phyloP scores from a whole-genome alignment of 768 basidiomycete species.

The Macrocybe gigantea region DNA sequence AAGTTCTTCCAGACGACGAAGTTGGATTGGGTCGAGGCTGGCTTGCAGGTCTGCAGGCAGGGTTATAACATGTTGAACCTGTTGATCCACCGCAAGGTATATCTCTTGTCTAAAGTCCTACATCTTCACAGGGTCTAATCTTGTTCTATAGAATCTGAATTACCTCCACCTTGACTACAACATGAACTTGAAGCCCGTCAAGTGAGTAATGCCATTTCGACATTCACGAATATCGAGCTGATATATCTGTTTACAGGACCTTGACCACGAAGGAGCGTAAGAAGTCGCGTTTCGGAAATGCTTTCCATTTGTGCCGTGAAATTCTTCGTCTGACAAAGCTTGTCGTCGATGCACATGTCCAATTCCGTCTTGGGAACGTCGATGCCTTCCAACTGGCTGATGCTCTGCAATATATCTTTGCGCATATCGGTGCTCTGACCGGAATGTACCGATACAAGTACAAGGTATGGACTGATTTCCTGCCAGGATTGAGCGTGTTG shows the following conservation, averaged over 20 bases:
- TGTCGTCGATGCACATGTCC: conserved; percentile 97
- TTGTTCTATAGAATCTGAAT: conserved; percentile 63
- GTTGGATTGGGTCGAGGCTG: conserved; percentile 98
- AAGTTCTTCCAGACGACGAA: conserved; percentile 99
- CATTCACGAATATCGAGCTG: not conserved
- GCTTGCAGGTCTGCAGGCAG: conserved; percentile 96
- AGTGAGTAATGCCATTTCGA: conserved; percentile 32
- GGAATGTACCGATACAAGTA: conserved; percentile 99
- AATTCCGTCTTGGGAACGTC: conserved; percentile 96
- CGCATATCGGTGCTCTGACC: conserved; percentile 94
- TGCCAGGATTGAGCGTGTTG: not conserved
- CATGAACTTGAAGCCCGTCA: conserved; percentile 97
- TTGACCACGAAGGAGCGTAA: conserved; percentile 99
- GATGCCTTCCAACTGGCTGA: conserved; percentile 99
- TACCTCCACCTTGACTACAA: conserved; percentile 97
- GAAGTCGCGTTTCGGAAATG: conserved; percentile 99
- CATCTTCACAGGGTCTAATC: not conserved
- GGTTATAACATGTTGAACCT: conserved; percentile 99
- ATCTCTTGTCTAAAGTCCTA: not conserved
- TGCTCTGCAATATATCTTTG: conserved; percentile 96
- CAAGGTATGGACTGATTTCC: conserved; percentile 50
- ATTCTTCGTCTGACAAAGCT: conserved; percentile 97
- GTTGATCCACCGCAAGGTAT: conserved; percentile 94
- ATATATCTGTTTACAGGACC: conserved; percentile 51
- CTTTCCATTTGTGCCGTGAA: conserved; percentile 96